A percentile compares a stretch with the other conserved stretches of the same genome.
phyloP scores from a whole-genome alignment of 2,329 filamentous ascomycete genomes.

The Neofusicoccum laricinum region DNA sequence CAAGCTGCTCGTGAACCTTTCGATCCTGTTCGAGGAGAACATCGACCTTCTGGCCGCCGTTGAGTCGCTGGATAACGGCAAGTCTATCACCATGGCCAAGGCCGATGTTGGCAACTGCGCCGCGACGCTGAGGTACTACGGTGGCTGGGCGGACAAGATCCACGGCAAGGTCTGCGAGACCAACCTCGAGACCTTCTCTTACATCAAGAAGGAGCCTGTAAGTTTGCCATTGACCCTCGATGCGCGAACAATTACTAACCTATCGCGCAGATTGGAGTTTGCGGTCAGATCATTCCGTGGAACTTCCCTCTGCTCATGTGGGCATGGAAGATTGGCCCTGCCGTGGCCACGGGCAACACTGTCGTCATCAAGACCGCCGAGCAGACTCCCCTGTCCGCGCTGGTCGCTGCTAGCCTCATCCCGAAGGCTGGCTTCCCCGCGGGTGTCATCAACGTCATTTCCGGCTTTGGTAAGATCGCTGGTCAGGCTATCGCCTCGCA shows the following conservation, averaged over 20 bases:
- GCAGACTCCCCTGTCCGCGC: conserved; percentile 70
- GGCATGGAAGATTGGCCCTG: conserved; percentile 78
- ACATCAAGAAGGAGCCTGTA: conserved; percentile 74
- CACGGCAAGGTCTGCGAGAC: conserved; percentile 84
- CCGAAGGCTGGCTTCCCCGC: conserved; percentile 77
- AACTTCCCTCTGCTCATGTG: conserved; percentile 83
- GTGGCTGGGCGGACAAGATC: conserved; percentile 89
- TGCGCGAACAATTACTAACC: conserved; percentile 20
- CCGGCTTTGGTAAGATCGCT: conserved; percentile 74
- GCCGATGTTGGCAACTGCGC: conserved; percentile 69
- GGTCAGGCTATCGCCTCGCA: conserved; percentile 73
- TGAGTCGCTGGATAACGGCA: conserved; percentile 86
- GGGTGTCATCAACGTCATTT: conserved; percentile 74
- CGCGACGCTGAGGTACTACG: conserved; percentile 79
- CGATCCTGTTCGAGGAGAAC: conserved; percentile 78
- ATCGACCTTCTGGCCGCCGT: conserved; percentile 72
- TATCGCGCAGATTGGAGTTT: conserved; percentile 62
- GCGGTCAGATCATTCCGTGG: conserved; percentile 87
- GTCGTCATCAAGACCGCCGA: conserved; percentile 73
- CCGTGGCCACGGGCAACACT: conserved; percentile 69
- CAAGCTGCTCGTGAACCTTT: conserved; percentile 69
- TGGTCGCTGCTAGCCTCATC: conserved; percentile 62
- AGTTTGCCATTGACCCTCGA: conserved; percentile 22
- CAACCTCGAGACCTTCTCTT: conserved; percentile 74
- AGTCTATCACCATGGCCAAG: conserved; percentile 72